Evolutionary conservation across 768 basidiomycete genomes (phyloP).

Genomic region (Podaxis rugospora): DNA sequence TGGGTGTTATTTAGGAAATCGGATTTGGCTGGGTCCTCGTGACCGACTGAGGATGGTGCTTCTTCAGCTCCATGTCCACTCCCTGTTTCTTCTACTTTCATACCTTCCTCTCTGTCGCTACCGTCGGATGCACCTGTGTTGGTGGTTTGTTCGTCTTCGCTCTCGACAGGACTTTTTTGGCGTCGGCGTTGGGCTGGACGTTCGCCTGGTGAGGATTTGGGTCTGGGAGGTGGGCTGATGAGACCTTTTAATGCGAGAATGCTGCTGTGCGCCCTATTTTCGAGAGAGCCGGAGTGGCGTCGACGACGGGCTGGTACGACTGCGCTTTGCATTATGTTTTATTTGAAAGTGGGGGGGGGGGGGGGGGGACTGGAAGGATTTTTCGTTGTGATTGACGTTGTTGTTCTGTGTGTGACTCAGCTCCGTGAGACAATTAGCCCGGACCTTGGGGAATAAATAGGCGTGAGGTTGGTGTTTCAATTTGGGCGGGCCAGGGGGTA

Average conservation of each 20-base stretch:
- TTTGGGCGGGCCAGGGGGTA: slow-evolving; percentile 7
- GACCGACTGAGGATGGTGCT: slow-evolving; percentile 15
- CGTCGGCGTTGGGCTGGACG: slow-evolving; percentile 46
- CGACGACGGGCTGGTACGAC: slow-evolving; percentile 46
- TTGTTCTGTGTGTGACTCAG: too few relatives aligned
- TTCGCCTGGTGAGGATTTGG: slow-evolving; percentile 72
- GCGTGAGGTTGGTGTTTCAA: too few relatives aligned
- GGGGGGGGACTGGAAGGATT: background rate
- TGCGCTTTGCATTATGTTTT: background rate
- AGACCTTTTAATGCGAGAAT: background rate
- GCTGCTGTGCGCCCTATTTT: slow-evolving; percentile 26
- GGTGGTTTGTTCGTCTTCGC: slow-evolving; percentile 25
- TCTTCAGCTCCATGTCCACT: slow-evolving; percentile 21
- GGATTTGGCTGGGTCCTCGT: slow-evolving; percentile 11
- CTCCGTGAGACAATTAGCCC: too few relatives aligned
- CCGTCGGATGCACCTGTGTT: slow-evolving; percentile 14
- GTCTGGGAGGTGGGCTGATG: slow-evolving; percentile 52
- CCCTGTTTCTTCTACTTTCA: slow-evolving; percentile 10
- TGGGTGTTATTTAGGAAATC: slow-evolving; percentile 17
- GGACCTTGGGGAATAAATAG: too few relatives aligned
- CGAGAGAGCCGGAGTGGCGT: slow-evolving; percentile 59
- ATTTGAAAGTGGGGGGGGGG: background rate
- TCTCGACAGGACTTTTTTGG: slow-evolving; percentile 36
- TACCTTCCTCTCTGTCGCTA: slow-evolving; percentile 20
- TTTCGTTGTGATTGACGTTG: background rate